A percentile compares a stretch with the other conserved stretches of the same genome.
Evolutionary conservation across 2,329 filamentous ascomycete genomes (phyloP).

Genomic region (Paracoccidioides lutzii): DNA sequence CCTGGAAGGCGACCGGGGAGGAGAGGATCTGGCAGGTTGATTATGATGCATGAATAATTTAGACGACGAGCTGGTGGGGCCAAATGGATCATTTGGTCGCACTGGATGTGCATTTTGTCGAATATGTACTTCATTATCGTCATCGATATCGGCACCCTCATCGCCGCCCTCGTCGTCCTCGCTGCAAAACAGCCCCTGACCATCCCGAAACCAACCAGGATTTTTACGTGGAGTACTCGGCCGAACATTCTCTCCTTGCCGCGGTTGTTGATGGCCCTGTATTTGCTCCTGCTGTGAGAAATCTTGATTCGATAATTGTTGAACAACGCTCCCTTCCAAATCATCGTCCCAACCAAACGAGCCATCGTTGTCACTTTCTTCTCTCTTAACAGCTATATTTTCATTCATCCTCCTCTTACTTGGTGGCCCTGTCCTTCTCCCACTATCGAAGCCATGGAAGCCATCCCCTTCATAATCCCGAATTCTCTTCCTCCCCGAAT

Average conservation of each 20-base stretch:
- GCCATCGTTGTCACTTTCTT: slow-evolving; percentile 20
- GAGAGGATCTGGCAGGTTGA: not conserved
- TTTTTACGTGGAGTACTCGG: not conserved
- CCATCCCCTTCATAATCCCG: slow-evolving; percentile 5
- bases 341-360: slow-evolving; percentile 27
- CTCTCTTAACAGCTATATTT: not conserved
- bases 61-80: not conserved
- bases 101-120: not conserved
- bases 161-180: not conserved
- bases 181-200: not conserved
- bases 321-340: slow-evolving; percentile 22
- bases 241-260: not conserved
- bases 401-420: slow-evolving; percentile 11
- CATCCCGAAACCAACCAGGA: slow-evolving; percentile 1
- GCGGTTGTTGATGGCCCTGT: too few relatives aligned
- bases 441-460: not conserved
- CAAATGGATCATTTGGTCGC: not conserved
- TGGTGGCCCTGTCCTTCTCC: slow-evolving; percentile 7
- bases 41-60: not conserved
- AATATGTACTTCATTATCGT: not conserved
- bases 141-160: not conserved
- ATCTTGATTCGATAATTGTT: not conserved
- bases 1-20: not conserved
- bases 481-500: slow-evolving; percentile 17
- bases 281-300: not conserved